Evolutionary conservation across 306 rosid species (phyloP).

Genomic region (Vigna hirtella): DNA sequence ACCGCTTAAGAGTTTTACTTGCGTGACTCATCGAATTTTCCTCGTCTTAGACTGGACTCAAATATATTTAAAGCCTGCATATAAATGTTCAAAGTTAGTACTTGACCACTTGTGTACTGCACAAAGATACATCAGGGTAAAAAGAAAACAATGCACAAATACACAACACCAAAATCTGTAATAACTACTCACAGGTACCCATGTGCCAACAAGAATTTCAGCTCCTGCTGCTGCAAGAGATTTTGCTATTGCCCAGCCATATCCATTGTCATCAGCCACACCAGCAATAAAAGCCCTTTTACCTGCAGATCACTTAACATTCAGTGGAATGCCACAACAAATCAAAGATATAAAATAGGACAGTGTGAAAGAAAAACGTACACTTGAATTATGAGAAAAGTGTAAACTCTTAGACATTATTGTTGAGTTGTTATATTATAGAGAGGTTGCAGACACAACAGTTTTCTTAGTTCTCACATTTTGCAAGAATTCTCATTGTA

Average conservation of each 20-base stretch:
- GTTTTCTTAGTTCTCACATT: too few species aligned
- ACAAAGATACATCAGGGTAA: constrained; percentile 17
- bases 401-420: neutral
- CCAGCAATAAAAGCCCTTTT: constrained; percentile 97
- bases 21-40: constrained; percentile 92
- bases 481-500: too few species aligned
- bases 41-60: constrained; percentile 92
- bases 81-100: constrained; percentile 39
- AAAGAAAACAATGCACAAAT: neutral
- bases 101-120: constrained; percentile 33
- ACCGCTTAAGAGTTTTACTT: constrained; percentile 53
- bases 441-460: neutral
- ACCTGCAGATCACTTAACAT: constrained; percentile 55
- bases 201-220: constrained; percentile 94
- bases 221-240: constrained; percentile 99
- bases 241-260: constrained; percentile 99
- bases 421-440: neutral
- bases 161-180: neutral
- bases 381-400: constrained; percentile 2
- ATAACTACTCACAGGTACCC: constrained; percentile 92
- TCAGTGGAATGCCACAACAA: constrained; percentile 14
- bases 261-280: constrained; percentile 94
- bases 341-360: neutral
- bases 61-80: constrained; percentile 91
- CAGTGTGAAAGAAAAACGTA: neutral